phyloP scores from a whole-genome alignment of 2,329 filamentous ascomycete species.

The Sporothrix phasma region DNA sequence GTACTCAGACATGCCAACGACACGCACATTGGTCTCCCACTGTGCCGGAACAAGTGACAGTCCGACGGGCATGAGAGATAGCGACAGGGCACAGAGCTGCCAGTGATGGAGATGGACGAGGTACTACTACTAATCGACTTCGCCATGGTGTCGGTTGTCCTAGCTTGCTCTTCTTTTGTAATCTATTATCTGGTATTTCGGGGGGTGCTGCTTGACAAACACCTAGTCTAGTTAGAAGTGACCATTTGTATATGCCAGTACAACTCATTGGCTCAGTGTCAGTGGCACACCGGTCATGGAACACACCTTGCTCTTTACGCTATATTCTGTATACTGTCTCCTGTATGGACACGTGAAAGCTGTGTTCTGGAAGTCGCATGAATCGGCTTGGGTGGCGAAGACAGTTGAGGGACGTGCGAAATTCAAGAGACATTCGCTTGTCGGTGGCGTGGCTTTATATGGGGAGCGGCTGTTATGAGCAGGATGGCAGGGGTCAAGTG shows the following conservation, averaged over 20 bases:
- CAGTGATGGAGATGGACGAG: neutral
- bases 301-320: conserved; percentile 17
- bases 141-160: conserved; percentile 33
- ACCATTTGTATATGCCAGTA: neutral
- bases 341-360: conserved; percentile 44
- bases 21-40: conserved; percentile 49
- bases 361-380: conserved; percentile 47
- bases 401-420: conserved; percentile 46
- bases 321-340: conserved; percentile 48
- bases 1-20: conserved; percentile 56
- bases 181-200: neutral
- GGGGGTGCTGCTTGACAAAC: neutral
- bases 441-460: neutral
- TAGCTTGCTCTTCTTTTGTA: neutral
- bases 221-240: neutral
- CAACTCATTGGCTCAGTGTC: neutral
- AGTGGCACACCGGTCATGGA: neutral
- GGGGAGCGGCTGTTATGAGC: neutral
- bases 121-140: conserved; percentile 26
- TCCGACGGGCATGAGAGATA: neutral
- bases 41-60: conserved; percentile 41
- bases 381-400: conserved; percentile 47
- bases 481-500: neutral
- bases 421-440: conserved; percentile 46
- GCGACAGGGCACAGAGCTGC: neutral